Base-by-base conservation (phyloP, 2,329 filamentous ascomycete genomes). In the Exophiala alcalophila region DNA sequence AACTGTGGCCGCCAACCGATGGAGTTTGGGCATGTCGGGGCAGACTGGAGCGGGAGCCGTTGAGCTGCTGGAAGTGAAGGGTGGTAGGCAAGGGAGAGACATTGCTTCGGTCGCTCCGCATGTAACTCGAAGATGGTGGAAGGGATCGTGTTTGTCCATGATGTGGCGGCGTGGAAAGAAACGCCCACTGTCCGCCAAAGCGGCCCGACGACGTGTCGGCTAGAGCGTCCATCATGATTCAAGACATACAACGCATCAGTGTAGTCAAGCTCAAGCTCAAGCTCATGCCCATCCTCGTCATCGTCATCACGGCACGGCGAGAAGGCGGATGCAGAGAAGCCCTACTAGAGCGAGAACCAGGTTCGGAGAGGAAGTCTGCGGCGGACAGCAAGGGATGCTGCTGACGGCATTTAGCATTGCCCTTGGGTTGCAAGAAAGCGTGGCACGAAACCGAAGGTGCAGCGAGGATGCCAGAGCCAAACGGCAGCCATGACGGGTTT, bases 171-270 rank as follows among this genome's bases (percentile, higher is more conserved):
- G 41, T 36, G 31, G 49, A 33, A 16, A 57, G 48, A 39, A 57
- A 55, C 8, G 52, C 46, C 54, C 54, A 57, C 44, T 55, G 52
- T 27, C 47, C 54, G 5, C 42, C 45, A 44, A 52, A 57, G 40
- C 52, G 50, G 41, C 50, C 54, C 39, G 52, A 55, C 44, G 44
- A 54, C 52, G 53, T 56, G 47, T 56, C 53, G 42, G 40, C 33
- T 47, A 47, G 44, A 36, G 40, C 19, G 21, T 54, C 51, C 53
- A 56, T 56, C 16, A 16, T 18, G 41, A 21, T 47, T 40, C 29
- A 49, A 39, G 36, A 37, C 10, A 44, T 47, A 51, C 50, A 50
- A 49, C 47, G 40, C 52, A 54, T 49, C 46, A 44, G n/a, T n/a
- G n/a, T n/a, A n/a, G n/a, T n/a, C n/a, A n/a, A n/a, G n/a, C n/a